phyloP scores from a whole-genome alignment of 768 basidiomycete species.

The Hysterangium stoloniferum region DNA sequence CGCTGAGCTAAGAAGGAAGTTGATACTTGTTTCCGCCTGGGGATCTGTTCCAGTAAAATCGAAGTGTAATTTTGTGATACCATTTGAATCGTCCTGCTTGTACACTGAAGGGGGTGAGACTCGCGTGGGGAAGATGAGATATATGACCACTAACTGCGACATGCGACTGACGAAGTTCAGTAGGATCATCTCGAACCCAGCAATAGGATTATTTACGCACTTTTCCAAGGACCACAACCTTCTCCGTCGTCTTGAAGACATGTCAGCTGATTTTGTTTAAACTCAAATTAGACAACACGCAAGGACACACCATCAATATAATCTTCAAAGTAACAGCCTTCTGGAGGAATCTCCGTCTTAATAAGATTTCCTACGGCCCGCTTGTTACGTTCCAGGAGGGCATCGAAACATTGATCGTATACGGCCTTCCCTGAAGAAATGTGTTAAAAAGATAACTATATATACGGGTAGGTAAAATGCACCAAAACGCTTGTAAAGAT shows the following conservation, averaged over 20 bases:
- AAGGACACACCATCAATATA: constrained; percentile 21
- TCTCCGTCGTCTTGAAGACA: constrained; percentile 25
- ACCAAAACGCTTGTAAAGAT: constrained; percentile 19
- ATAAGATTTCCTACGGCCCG: constrained; percentile 24
- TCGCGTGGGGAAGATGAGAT: not conserved
- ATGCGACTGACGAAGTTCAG: constrained; percentile 18
- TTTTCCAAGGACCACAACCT: constrained; percentile 21
- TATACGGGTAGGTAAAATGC: not conserved
- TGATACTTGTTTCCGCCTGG: constrained; percentile 20
- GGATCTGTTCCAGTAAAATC: constrained; percentile 26
- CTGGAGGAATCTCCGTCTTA: constrained; percentile 18
- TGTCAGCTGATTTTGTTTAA: no score
- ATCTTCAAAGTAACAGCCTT: constrained; percentile 20
- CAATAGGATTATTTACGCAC: constrained; percentile 23
- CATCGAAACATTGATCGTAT: constrained; percentile 23
- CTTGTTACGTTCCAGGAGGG: constrained; percentile 22
- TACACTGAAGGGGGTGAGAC: not conserved
- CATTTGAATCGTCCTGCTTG: not conserved
- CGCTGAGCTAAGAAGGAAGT: constrained; percentile 16
- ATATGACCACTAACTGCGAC: not conserved
- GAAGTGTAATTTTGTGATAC: constrained; percentile 12
- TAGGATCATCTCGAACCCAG: constrained; percentile 20
- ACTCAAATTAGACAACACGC: not conserved
- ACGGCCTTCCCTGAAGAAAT: constrained; percentile 3
- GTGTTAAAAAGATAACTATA: not conserved